A percentile compares a stretch with the other conserved stretches of the same genome.
phyloP scores from a whole-genome alignment of 192 early-diverging fungal genomes.

The Ambispora gerdemannii region DNA sequence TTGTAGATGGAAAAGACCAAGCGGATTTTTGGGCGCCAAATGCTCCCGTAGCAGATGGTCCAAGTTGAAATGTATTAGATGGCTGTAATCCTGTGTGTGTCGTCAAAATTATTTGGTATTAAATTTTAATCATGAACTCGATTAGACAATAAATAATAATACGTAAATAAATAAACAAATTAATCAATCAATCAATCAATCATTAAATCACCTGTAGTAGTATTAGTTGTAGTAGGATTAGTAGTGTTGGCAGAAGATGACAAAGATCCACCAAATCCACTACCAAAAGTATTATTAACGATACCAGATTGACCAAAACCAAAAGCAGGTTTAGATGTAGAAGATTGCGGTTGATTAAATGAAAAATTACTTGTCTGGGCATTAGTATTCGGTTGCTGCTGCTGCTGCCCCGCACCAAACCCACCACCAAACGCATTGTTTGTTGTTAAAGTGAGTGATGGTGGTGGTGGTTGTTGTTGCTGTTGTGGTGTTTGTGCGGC shows the following conservation, averaged over 20 bases:
- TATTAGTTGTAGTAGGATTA: not conserved
- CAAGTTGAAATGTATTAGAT: not conserved
- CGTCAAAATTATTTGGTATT: too few species aligned
- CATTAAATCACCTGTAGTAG: too few species aligned
- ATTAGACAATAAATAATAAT: too few species aligned
- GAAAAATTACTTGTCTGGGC: not conserved
- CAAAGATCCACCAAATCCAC: not conserved
- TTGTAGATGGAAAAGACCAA: not conserved
- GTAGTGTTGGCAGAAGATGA: not conserved
- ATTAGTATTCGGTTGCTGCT: constrained; percentile 30
- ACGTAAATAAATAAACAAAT: too few species aligned
- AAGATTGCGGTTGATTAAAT: not conserved
- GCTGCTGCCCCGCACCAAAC: constrained; percentile 39
- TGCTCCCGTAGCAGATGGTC: not conserved
- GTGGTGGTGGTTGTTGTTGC: not conserved
- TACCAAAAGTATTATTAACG: not conserved
- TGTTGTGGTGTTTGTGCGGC: too few species aligned
- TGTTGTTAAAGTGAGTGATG: constrained; percentile 30
- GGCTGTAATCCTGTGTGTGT: not conserved
- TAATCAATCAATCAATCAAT: too few species aligned
- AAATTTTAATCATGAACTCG: too few species aligned
- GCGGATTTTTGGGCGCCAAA: not conserved
- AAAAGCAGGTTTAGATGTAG: not conserved
- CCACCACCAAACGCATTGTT: constrained; percentile 31
- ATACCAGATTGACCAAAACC: not conserved